Percentiles rank a stretch among this genome's conserved stretches.
These are phyloP conservation scores for Scopulariopsis brevicaulis DNA, from an alignment of 2,329 filamentous ascomycete species.

Conservation along the genomic window DNA sequence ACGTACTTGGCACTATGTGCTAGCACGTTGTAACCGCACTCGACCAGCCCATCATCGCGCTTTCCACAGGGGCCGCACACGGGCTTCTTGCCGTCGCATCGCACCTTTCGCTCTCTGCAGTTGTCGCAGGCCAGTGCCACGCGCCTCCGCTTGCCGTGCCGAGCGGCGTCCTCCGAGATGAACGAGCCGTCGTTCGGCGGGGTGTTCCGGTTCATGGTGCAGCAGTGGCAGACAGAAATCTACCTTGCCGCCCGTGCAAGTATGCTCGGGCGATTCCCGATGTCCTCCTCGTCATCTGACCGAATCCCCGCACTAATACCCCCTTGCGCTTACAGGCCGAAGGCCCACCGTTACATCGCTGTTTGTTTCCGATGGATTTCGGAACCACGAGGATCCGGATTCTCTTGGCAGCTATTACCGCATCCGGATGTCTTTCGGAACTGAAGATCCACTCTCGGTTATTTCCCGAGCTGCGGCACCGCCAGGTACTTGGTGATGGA, in stretches of 20 bases:
- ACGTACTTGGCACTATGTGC: slow-evolving; percentile 20
- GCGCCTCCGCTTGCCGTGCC: neutral
- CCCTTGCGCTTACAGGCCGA: too few relatives aligned
- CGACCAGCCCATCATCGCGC: slow-evolving; percentile 17
- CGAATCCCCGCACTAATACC: too few relatives aligned
- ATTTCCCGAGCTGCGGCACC: too few relatives aligned
- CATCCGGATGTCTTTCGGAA: too few relatives aligned
- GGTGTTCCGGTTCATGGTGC: neutral
- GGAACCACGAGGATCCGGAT: too few relatives aligned
- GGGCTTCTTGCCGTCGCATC: slow-evolving; percentile 29
- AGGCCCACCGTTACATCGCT: too few relatives aligned
- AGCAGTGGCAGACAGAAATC: neutral
- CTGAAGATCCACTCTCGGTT: too few relatives aligned
- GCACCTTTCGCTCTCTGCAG: slow-evolving; percentile 26
- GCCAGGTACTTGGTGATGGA: too few relatives aligned
- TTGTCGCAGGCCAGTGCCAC: slow-evolving; percentile 27
- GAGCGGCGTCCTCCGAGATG: neutral
- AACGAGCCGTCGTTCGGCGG: neutral
- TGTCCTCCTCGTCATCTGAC: neutral
- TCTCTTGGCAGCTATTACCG: too few relatives aligned
- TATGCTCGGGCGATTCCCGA: neutral
- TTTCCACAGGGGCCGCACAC: slow-evolving; percentile 28
- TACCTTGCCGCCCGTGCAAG: neutral
- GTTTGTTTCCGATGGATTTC: too few relatives aligned
- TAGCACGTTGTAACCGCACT: slow-evolving; percentile 22